Conservation (phyloP, 805 yeast species). For the Candida nanaspora region DNA sequence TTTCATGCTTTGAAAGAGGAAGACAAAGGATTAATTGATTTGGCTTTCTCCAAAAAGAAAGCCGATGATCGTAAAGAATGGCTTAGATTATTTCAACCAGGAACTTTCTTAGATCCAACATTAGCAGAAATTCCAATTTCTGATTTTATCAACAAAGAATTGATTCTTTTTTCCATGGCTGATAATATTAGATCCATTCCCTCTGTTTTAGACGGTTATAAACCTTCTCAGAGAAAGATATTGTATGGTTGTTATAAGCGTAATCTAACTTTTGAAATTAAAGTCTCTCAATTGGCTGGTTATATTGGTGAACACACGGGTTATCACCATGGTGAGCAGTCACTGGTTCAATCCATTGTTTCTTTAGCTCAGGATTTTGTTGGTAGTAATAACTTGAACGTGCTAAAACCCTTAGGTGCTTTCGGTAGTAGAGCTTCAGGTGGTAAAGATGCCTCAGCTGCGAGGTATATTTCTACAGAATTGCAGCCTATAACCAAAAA, state of each 20-base stretch:
- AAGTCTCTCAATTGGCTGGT: constrained; percentile 88
- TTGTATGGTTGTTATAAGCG: constrained; percentile 81
- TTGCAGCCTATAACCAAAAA: constrained; percentile 66
- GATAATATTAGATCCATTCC: constrained; percentile 96
- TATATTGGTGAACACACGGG: constrained; percentile 84
- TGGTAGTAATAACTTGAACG: constrained; percentile 83
- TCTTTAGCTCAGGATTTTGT: constrained; percentile 93
- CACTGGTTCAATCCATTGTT: constrained; percentile 83
- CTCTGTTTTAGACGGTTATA: constrained; percentile 86
- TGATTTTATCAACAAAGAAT: constrained; percentile 91
- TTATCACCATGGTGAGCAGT: constrained; percentile 92
- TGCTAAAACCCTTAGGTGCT: constrained; percentile 85
- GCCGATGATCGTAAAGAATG: constrained; percentile 98
- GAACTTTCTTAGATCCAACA: constrained; percentile 82
- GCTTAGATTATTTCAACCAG: constrained; percentile 86
- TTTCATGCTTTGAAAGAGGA: constrained; percentile 76
- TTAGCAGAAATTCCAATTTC: constrained; percentile 75
- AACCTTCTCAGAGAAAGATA: constrained; percentile 96
- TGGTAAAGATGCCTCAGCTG: constrained; percentile 98
- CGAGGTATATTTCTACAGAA: constrained; percentile 92
- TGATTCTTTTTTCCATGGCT: constrained; percentile 92
- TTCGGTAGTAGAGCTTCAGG: constrained; percentile 96
- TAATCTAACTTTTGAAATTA: constrained; percentile 68
- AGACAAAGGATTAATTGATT: constrained; percentile 73
- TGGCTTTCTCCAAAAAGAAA: constrained; percentile 90